Evolutionary conservation across 495 filamentous ascomycete genomes (phyloP).

Genomic region (Chaetomium cochliodes): DNA sequence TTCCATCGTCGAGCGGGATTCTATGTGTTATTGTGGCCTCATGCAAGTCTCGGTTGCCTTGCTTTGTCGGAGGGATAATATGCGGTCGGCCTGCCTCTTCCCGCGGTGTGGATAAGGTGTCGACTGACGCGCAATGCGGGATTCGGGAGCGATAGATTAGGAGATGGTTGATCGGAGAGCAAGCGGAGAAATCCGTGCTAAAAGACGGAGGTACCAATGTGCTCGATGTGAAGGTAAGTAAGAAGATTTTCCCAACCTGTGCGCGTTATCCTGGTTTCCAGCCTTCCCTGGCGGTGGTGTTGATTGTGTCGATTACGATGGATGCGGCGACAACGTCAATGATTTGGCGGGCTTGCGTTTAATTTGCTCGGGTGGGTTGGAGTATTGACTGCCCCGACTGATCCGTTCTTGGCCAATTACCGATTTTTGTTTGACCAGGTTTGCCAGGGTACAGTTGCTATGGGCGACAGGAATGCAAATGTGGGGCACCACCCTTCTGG

Average conservation of each 20-base stretch:
- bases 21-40: conserved; percentile 19
- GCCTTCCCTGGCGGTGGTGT: neutral
- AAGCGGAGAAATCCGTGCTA: neutral
- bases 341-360: neutral
- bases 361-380: conserved; percentile 17
- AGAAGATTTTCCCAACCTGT: neutral
- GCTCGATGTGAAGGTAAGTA: neutral
- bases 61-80: conserved; percentile 3
- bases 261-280: neutral
- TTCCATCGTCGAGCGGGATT: conserved; percentile 20
- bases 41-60: conserved; percentile 25
- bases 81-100: neutral
- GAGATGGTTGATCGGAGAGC: neutral
- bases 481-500: conserved; percentile 5
- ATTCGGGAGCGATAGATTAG: neutral
- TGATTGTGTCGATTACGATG: neutral
- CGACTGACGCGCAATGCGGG: neutral
- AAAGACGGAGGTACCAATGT: neutral
- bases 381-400: conserved; percentile 20
- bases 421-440: neutral
- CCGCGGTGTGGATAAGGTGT: neutral
- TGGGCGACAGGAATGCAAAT: conserved; percentile 23
- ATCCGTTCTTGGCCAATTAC: conserved; percentile 17
- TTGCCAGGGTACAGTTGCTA: conserved; percentile 18
- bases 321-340: neutral